Evolutionary conservation across 192 early-diverging fungal genomes (phyloP), one percentile per base, ranked within the genome.

Genomic region (Funneliformis geosporum): DNA sequence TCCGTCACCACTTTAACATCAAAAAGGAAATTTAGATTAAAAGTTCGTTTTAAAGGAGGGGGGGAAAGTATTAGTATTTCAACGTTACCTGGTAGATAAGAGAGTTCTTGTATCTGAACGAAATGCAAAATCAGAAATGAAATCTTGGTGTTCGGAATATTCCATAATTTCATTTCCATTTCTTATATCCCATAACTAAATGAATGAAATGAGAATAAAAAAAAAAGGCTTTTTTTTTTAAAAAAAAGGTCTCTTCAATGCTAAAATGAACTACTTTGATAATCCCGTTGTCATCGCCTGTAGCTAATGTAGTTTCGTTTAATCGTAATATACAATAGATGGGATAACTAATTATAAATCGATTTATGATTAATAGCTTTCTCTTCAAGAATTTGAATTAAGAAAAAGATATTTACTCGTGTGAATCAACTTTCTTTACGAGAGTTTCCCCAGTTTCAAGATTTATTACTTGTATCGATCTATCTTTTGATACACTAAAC

Each of bases 221-320:
- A 6, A n/a, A n/a, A n/a, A n/a, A n/a, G n/a, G n/a, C n/a, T 47
- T 47, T 61, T 55, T 55, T 55, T 55, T 55, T 55, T 21, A 18
- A 21, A 21, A 55, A 6, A 16, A 21, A 21, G 16, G 59, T 44
- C 5, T 55, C 4, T 18, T 4, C 21, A 46, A 81, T 47, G 1
- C n/a, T n/a, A 61, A 25, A 39, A 61, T 6, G 0, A 39, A 46
- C 42, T 86, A 92, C 91, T 84, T 96, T 96, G 64, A 99, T 93
- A 43, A 87, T 83, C 21, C 98, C 98, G 0, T 82, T 86, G 83
- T 99, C 98, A 80, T 99, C 98, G 16, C 96, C 98, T 1, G 98
- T 95, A 0, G 95, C 96, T 8, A 99, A 64, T 14, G 94, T 87
- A 73, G 89, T 87, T 73, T 95, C 92, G 80, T 90, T 91, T 61